Evolutionary conservation across 1,139 yeast species (phyloP).

Genomic region (Hyphopichia burtonii): DNA sequence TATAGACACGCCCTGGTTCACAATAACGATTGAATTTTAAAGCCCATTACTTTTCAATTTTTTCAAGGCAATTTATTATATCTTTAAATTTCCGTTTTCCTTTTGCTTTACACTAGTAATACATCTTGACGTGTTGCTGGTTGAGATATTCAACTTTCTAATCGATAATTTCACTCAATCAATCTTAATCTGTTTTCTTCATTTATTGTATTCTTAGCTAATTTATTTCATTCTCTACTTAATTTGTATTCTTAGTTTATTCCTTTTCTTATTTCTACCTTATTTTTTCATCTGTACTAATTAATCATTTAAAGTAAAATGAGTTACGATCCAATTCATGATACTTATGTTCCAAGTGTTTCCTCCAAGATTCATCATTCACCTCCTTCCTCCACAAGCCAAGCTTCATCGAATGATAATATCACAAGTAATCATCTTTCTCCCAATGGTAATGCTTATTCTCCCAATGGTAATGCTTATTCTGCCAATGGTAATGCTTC

Average conservation of each 20-base stretch:
- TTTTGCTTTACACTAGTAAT: no score
- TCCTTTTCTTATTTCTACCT: background rate
- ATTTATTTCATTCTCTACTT: background rate
- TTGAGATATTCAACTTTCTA: no score
- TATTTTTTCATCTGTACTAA: background rate
- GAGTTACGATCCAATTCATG: conserved; percentile 37
- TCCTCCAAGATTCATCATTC: background rate
- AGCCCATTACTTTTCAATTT: no score
- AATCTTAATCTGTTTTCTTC: background rate
- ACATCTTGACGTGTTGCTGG: no score
- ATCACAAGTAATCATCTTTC: background rate
- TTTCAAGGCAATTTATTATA: no score
- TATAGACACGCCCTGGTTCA: background rate
- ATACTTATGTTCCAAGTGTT: conserved; percentile 15
- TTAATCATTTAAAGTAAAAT: conserved; percentile 8
- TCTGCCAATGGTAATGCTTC: no score
- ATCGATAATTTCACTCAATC: no score
- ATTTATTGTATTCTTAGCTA: background rate
- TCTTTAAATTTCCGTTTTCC: no score
- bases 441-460: background rate
- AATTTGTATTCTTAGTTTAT: background rate
- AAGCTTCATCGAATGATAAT: conserved; percentile 1
- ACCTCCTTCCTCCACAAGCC: background rate
- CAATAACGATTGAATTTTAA: background rate
- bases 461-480: background rate